phyloP scores from a whole-genome alignment of 352 stramenopile species.

The Phytophthora boehmeriae region DNA sequence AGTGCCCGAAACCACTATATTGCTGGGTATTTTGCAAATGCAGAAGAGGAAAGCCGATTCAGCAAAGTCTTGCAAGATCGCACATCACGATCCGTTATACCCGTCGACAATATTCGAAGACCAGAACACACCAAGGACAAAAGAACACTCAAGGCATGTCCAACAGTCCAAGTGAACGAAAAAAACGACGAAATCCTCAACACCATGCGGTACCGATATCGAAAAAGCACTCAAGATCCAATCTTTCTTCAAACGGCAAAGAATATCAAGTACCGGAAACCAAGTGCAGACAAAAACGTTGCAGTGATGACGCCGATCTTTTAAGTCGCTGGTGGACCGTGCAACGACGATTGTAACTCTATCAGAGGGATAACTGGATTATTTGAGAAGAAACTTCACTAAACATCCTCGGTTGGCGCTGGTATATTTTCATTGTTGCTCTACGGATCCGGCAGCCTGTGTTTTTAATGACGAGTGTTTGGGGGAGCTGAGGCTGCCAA shows the following conservation, averaged over 20 bases:
- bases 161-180: no score
- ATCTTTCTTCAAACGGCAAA: no score
- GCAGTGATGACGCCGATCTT: no score
- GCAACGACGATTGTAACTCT: not conserved
- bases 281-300: no score
- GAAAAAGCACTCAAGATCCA: no score
- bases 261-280: no score
- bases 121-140: no score
- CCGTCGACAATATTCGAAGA: no score
- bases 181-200: no score
- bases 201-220: no score
- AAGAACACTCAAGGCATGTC: no score
- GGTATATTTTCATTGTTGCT: slow-evolving; percentile 15
- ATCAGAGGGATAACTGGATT: not conserved
- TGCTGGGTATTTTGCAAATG: not conserved
- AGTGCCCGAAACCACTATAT: not conserved
- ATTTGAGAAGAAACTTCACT: slow-evolving; percentile 3
- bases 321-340: not conserved
- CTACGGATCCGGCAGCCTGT: not conserved
- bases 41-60: not conserved
- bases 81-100: not conserved
- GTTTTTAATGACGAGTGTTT: slow-evolving; percentile 3
- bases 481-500: not conserved
- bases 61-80: not conserved
- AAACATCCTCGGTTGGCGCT: slow-evolving; percentile 1